Evolutionary conservation across 768 basidiomycete genomes (phyloP).

Genomic region (Suillus bovinus): DNA sequence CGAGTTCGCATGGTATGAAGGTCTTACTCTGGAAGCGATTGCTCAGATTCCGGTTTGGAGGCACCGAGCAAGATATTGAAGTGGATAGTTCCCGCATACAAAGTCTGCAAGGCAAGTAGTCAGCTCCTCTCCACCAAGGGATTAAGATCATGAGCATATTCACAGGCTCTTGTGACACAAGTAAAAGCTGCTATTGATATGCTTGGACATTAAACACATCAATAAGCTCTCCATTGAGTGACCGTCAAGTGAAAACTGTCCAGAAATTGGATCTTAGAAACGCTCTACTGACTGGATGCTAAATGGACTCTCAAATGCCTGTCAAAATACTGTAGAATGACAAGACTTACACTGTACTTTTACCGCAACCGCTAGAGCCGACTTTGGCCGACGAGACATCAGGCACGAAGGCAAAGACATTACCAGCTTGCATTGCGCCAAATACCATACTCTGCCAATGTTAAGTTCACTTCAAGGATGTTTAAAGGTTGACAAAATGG

Average conservation of each 20-base stretch:
- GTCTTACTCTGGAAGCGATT: conserved; percentile 73
- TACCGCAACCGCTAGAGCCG: conserved; percentile 78
- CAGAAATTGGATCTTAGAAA: conserved; percentile 82
- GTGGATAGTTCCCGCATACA: conserved; percentile 86
- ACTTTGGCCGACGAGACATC: conserved; percentile 50
- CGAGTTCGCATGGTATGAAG: neutral
- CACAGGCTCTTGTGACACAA: conserved; percentile 89
- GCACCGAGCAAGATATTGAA: conserved; percentile 92
- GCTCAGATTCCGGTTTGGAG: conserved; percentile 65
- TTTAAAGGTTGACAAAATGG: neutral
- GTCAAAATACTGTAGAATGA: neutral
- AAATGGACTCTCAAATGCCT: conserved; percentile 6
- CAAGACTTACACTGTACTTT: conserved; percentile 70
- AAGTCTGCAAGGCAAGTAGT: conserved; percentile 38
- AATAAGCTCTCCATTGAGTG: conserved; percentile 75
- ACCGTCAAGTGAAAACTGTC: conserved; percentile 74
- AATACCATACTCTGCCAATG: conserved; percentile 62
- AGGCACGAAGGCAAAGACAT: conserved; percentile 81
- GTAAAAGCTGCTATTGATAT: conserved; percentile 83
- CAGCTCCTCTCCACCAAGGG: conserved; percentile 2
- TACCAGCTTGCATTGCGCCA: conserved; percentile 84
- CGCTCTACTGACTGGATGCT: conserved; percentile 82
- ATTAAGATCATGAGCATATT: conserved; percentile 17
- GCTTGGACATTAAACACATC: conserved; percentile 77
- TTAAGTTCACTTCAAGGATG: neutral